Base-by-base conservation (phyloP, 352 stramenopile species). In the Globisporangium apiculatum region DNA sequence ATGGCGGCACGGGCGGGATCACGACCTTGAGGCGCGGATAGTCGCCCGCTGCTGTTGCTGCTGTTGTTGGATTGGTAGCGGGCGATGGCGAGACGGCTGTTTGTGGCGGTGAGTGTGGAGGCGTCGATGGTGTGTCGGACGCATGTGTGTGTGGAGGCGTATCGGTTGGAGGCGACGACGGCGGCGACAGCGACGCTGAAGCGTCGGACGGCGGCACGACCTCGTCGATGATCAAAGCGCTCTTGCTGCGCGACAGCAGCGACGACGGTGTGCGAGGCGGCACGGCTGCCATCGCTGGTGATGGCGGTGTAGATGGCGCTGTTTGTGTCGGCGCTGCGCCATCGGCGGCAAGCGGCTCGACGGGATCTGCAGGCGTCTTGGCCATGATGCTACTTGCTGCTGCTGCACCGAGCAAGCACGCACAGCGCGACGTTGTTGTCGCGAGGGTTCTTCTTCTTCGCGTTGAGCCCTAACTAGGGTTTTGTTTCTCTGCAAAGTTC, bases 1-100 rank as follows among this genome's bases (percentile, higher is more conserved):
- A 64, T 37, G 58, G 58, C 40, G 58, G 58, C 51, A 64, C 58
- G 3, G 58, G 58, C n/a, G 58, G 58, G 38, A 64, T 64, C 45
- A 64, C 45, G 17, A 64, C 58, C 35, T 57, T 57, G 46, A 64
- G 37, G 3, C 53, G 52, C 37, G 51, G 51, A 5, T 40, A 46
- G 18, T 42, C 24, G 38, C 10, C 45, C 10, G 15, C 17, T n/a
- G 18, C 18, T 15, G 53, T 9, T 35, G 54, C 10, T 35, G 18
- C 14, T 15, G 53, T 9, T 35, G 54, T 6, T 35, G 24, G 24
- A 31, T 31, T 31, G 24, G 24, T 31, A 31, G 24, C 3, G 24
- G 24, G 2, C 24, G 24, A 31, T 31, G 24, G 24, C 24, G 40
- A 7, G 42, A 10, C 24, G 41, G 49, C 5, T 55, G 36, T 7